Percentiles rank a stretch among this genome's conserved stretches.
Evolutionary conservation across 129 eudicot species (phyloP).

Genomic region (Flaveria brownii): DNA sequence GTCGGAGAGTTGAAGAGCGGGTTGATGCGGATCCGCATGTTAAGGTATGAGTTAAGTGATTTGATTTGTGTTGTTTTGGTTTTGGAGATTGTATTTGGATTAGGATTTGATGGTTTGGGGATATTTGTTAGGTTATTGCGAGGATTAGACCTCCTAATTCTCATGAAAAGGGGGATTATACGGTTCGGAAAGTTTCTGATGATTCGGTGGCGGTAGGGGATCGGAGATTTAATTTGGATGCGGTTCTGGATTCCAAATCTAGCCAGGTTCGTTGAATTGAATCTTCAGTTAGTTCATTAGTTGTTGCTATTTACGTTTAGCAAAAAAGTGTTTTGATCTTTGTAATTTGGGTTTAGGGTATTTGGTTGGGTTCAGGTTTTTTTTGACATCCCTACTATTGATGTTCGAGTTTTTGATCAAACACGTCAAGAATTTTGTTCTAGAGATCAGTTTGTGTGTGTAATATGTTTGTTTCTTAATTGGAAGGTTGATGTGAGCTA

Average conservation of each 20-base stretch:
- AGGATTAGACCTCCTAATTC: slow-evolving; percentile 75
- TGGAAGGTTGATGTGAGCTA: background rate
- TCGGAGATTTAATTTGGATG: slow-evolving; percentile 62
- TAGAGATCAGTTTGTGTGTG: background rate
- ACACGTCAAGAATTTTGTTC: background rate
- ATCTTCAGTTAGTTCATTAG: background rate
- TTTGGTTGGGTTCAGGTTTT: background rate
- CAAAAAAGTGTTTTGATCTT: background rate
- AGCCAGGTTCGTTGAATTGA: slow-evolving; percentile 59
- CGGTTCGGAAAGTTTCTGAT: slow-evolving; percentile 62
- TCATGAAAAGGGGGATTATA: slow-evolving; percentile 48
- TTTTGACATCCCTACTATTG: background rate
- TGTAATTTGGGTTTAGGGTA: background rate
- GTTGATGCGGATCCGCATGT: slow-evolving; percentile 57
- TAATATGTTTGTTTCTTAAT: background rate
- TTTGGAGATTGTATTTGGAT: background rate
- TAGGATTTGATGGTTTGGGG: background rate
- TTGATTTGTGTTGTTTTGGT: background rate
- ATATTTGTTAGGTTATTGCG: slow-evolving; percentile 66
- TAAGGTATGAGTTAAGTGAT: slow-evolving; percentile 50
- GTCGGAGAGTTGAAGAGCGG: slow-evolving; percentile 13
- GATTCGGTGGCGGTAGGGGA: slow-evolving; percentile 60
- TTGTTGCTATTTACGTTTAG: background rate
- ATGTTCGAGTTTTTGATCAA: background rate
- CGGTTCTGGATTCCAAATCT: slow-evolving; percentile 69